phyloP scores from a whole-genome alignment of 2,329 filamentous ascomycete genomes.

The Neofusicoccum parvum region DNA sequence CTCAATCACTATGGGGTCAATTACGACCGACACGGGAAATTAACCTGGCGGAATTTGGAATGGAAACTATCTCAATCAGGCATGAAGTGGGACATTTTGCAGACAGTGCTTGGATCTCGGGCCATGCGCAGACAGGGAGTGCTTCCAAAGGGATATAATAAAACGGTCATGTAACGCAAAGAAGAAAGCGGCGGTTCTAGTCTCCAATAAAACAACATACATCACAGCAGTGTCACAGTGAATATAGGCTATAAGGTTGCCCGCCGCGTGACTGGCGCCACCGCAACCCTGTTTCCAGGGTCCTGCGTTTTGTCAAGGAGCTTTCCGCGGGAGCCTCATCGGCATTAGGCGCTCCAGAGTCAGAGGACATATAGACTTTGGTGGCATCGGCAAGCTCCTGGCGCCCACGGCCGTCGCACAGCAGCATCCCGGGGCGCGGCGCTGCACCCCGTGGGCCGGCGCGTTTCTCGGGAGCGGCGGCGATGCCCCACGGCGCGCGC shows the following conservation, averaged over 20 bases:
- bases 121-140: constrained; percentile 9
- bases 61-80: not conserved
- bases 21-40: not conserved
- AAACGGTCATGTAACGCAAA: not conserved
- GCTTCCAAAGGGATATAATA: not conserved
- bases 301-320: not conserved
- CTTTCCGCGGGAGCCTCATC: not conserved
- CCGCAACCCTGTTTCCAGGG: not conserved
- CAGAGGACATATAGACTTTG: not conserved
- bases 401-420: not conserved
- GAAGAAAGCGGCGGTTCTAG: not conserved
- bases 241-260: not conserved
- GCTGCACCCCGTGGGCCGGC: too few species aligned
- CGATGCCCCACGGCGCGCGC: too few species aligned
- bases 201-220: constrained; percentile 1
- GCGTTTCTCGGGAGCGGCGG: not conserved
- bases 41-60: not conserved
- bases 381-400: not conserved
- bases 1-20: constrained; percentile 11
- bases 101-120: constrained; percentile 1
- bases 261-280: not conserved
- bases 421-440: not conserved
- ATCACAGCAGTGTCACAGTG: not conserved
- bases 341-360: not conserved
- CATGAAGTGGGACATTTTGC: not conserved